Conservation (phyloP, 345 rosid genomes). For the Mangifera indica region DNA sequence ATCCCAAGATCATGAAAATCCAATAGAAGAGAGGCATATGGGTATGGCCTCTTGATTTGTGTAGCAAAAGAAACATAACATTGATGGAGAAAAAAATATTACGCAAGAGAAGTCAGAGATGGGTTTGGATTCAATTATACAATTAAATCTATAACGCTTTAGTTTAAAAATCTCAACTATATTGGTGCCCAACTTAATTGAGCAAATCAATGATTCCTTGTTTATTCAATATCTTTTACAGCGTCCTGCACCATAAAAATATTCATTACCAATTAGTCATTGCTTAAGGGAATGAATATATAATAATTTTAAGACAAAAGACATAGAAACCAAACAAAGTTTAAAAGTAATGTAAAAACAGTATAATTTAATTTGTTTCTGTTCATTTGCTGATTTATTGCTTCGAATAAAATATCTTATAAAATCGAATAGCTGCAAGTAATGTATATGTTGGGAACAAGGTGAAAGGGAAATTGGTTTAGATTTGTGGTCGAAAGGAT, state of each 20-base stretch:
- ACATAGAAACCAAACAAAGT: no score
- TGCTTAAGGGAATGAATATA: background rate
- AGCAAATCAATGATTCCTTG: background rate
- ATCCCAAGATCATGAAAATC: no score
- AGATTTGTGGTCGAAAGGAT: background rate
- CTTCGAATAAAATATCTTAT: background rate
- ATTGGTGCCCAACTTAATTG: background rate
- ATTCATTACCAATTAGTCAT: no score
- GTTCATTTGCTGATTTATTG: background rate
- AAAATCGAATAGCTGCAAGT: background rate
- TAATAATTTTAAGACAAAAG: background rate
- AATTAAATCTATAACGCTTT: slow-evolving; percentile 11
- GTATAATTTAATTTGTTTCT: no score
- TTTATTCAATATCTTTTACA: slow-evolving; percentile 60
- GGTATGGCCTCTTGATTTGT: background rate
- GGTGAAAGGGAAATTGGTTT: background rate
- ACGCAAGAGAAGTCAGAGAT: background rate
- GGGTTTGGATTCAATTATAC: slow-evolving; percentile 7
- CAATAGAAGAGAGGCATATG: no score
- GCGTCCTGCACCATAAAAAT: slow-evolving; percentile 59
- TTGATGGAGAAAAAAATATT: background rate
- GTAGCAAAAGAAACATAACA: background rate
- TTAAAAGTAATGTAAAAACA: no score
- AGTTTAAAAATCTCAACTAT: slow-evolving; percentile 11
- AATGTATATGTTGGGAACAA: background rate